phyloP scores from a whole-genome alignment of 768 basidiomycete genomes.

The Pisolithus sp. region DNA sequence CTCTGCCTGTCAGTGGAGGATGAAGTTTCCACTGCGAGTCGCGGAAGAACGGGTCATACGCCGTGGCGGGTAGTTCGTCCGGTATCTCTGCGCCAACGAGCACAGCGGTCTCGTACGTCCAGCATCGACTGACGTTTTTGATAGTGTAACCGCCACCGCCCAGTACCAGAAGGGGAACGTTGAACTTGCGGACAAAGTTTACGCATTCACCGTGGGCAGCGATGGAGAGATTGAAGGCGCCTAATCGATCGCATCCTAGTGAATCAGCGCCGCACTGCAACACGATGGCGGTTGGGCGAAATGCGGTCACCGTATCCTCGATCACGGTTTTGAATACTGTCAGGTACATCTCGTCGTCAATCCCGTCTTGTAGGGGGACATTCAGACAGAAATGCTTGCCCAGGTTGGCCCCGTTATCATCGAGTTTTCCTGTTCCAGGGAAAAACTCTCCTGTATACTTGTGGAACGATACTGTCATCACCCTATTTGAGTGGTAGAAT shows the following conservation, averaged over 20 bases:
- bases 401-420: conserved; percentile 81
- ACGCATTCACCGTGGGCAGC: conserved; percentile 98
- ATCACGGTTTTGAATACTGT: conserved; percentile 94
- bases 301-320: conserved; percentile 86
- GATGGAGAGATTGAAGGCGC: conserved; percentile 96
- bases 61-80: conserved; percentile 80
- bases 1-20: conserved; percentile 83
- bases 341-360: conserved; percentile 96
- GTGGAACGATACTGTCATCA: conserved; percentile 98
- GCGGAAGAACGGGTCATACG: conserved; percentile 89
- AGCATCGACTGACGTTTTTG: conserved; percentile 96
- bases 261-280: conserved; percentile 97
- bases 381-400: conserved; percentile 96
- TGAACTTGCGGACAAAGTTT: conserved; percentile 89
- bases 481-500: conserved; percentile 96
- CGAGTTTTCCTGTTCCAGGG: conserved; percentile 92
- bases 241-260: conserved; percentile 88
- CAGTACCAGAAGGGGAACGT: conserved; percentile 83
- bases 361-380: conserved; percentile 90
- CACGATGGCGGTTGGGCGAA: conserved; percentile 85
- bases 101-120: conserved; percentile 97
- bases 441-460: conserved; percentile 99
- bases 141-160: conserved; percentile 97
- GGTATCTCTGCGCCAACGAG: conserved; percentile 79
- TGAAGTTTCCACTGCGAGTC: conserved; percentile 91